Percentiles rank a stretch among this genome's conserved stretches.
These are phyloP conservation scores for Rostrohypoxylon terebratum DNA, from an alignment of 495 filamentous ascomycete genomes.

Conservation along the genomic window DNA sequence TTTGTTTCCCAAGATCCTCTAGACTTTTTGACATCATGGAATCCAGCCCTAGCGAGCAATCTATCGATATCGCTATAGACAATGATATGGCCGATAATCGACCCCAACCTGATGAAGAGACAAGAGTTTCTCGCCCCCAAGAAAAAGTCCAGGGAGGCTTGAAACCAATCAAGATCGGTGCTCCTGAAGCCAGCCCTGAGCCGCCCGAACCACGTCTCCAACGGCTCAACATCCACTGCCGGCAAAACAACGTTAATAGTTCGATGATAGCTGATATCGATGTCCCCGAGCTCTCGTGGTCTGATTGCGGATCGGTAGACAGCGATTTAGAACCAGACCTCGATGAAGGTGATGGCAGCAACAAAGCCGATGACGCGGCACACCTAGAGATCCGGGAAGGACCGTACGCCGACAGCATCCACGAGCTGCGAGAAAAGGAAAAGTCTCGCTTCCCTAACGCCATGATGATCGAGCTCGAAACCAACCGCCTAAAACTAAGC, in stretches of 20 bases:
- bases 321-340: neutral
- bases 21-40: neutral
- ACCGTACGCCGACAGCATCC: neutral
- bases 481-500: neutral
- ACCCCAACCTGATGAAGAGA: neutral
- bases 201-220: neutral
- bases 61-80: neutral
- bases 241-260: neutral
- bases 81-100: neutral
- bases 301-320: neutral
- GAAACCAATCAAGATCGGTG: neutral
- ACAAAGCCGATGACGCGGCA: neutral
- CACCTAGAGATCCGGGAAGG: neutral
- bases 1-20: neutral
- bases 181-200: neutral
- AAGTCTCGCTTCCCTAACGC: neutral
- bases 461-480: constrained; percentile 16
- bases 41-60: neutral
- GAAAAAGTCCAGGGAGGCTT: neutral
- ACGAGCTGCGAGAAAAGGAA: neutral
- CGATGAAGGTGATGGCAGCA: neutral
- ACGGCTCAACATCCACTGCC: neutral
- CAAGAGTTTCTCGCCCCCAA: neutral
- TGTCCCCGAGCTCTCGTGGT: neutral
- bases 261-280: neutral